Percentiles rank a stretch among this genome's conserved stretches.
Evolutionary conservation across 805 yeast species (phyloP).

Genomic region (Metahyphopichia silvanorum): DNA sequence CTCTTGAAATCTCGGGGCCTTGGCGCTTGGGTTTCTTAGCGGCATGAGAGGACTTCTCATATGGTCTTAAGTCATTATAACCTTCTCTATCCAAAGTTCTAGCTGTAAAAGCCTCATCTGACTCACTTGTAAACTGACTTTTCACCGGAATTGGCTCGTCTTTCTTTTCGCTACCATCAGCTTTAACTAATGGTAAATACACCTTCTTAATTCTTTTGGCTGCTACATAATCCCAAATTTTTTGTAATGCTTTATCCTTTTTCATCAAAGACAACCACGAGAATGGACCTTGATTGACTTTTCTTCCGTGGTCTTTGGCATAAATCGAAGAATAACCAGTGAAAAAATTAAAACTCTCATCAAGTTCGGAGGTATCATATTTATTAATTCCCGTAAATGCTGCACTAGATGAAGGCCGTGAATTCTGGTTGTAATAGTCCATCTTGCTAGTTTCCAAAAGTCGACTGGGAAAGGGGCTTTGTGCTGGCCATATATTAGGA

Average conservation of each 20-base stretch:
- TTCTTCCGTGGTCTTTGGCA: constrained; percentile 32
- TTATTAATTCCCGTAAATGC: constrained; percentile 20
- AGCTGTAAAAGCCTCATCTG: constrained; percentile 19
- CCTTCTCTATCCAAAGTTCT: constrained; percentile 23
- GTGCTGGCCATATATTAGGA: background rate
- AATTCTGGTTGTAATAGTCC: too few relatives aligned
- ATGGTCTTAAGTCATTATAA: constrained; percentile 18
- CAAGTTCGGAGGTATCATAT: constrained; percentile 15
- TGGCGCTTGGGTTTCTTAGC: too few relatives aligned
- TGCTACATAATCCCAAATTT: background rate
- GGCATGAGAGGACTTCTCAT: too few relatives aligned
- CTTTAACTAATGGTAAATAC: background rate
- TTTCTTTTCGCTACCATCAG: too few relatives aligned
- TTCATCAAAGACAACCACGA: constrained; percentile 46
- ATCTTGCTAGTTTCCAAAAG: too few relatives aligned
- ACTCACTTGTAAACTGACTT: too few relatives aligned
- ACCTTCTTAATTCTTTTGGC: background rate
- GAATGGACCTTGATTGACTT: constrained; percentile 51
- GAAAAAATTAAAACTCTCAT: constrained; percentile 40
- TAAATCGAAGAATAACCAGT: constrained; percentile 42
- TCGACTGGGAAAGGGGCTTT: background rate
- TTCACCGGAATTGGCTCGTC: background rate
- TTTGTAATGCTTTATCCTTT: constrained; percentile 36
- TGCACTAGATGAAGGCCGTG: too few relatives aligned
- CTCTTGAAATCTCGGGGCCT: too few relatives aligned